Evolutionary conservation across 306 rosid genomes (phyloP).

Genomic region (Fragaria vesca): DNA sequence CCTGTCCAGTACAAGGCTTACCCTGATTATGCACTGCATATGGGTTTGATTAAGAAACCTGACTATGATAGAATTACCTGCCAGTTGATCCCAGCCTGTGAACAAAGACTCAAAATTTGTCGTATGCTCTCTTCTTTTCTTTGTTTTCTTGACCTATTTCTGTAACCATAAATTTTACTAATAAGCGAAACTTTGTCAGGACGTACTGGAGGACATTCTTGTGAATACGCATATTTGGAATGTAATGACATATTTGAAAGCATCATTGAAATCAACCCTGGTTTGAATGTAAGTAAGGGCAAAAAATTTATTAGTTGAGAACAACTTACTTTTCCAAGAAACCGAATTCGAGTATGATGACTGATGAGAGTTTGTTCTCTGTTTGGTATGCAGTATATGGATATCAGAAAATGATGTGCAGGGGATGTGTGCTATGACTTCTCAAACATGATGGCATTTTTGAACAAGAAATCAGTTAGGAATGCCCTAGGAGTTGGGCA

Average conservation of each 20-base stretch:
- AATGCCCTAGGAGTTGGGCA: constrained; percentile 80
- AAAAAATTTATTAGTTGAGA: neutral
- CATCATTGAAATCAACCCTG: constrained; percentile 35
- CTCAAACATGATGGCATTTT: constrained; percentile 63
- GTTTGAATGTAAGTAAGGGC: constrained; percentile 45
- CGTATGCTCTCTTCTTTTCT: constrained; percentile 38
- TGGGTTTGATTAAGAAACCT: constrained; percentile 44
- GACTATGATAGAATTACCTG: constrained; percentile 44
- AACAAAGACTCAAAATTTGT: constrained; percentile 46
- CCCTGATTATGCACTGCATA: constrained; percentile 65
- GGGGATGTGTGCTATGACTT: constrained; percentile 70
- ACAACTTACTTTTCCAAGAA: neutral
- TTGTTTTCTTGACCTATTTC: neutral
- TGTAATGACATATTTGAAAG: constrained; percentile 49
- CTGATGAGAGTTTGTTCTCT: neutral
- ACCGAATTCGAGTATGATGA: constrained; percentile 20
- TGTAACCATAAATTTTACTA: neutral
- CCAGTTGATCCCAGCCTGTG: constrained; percentile 53
- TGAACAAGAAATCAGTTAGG: constrained; percentile 65
- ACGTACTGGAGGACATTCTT: constrained; percentile 52
- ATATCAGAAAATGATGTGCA: constrained; percentile 71
- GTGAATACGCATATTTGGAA: constrained; percentile 28
- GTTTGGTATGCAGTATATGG: constrained; percentile 64
- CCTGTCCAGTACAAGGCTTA: constrained; percentile 79
- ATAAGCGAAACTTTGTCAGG: constrained; percentile 39